Base-by-base conservation (phyloP, 257 asterid species). In the Coffea canephora region DNA sequence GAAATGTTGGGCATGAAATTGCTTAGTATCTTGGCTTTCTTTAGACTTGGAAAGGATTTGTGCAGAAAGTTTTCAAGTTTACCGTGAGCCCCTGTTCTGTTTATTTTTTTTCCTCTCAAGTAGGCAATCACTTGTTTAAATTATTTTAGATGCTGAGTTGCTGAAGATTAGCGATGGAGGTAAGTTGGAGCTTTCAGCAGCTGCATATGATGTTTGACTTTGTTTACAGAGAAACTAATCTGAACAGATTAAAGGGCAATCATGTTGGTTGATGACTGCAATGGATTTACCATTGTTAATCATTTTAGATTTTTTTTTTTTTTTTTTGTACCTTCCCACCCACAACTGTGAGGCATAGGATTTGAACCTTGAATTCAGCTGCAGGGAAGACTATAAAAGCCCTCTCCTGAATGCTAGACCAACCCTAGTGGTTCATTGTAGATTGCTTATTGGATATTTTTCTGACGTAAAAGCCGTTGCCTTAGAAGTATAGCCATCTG, bases 1-100 rank as follows among this genome's bases (percentile, higher is more conserved):
- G 49, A 48, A 3, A 19, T 50, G 62, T 50, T 74, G 41, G 69
- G 39, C 43, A 5, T 45, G 3, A 64, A 8, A 23, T 67, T 43
- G 43, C 16, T 71, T 9, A 8, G 75, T 4, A 11, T 27, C 23
- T 25, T 31, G 7, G 11, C 8, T 66, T 65, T 64, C 61, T 36
- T 10, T 57, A 12, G 68, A 39, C 66, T 11, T 31, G 36, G 23
- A 62, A 67, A 25, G 52, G 5, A 23, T 62, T 27, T 62, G 67
- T 76, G 79, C 45, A 71, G 72, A 71, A 41, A 48, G 64, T 54
- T 79, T 62, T 72, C 45, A 62, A 16, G 55, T 49, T 50, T 71
- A 8, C 49, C 48, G 41, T 66, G 50, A 72, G 18, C 57, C 8
- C 62, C 16, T 66, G 19, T 65, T 16, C 13, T 23, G n/a, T 50